A percentile compares a stretch with the other conserved stretches of the same genome.
These are phyloP conservation scores for Sideroxylon spinosum DNA, from an alignment of 179 eudicot species.

Conservation along the genomic window DNA sequence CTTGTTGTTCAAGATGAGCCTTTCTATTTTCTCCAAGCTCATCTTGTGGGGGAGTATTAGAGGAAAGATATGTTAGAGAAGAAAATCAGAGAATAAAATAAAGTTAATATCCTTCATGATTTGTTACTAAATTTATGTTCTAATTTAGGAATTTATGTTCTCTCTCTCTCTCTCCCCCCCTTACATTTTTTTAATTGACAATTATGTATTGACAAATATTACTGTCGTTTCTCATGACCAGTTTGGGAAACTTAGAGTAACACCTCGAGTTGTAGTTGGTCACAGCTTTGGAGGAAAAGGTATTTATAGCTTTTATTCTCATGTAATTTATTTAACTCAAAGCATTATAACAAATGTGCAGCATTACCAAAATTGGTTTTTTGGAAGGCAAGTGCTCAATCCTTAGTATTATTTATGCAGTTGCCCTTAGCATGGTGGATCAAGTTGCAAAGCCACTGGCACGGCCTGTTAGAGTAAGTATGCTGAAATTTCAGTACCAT, in stretches of 20 bases:
- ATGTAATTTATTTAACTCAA: background rate
- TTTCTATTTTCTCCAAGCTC: no score
- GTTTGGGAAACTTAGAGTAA: conserved; percentile 68
- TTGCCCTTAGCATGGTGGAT: conserved; percentile 94
- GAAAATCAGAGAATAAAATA: no score
- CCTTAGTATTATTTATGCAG: conserved; percentile 38
- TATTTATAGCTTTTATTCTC: conserved; percentile 19
- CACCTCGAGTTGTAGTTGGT: conserved; percentile 85
- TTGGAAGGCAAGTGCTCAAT: conserved; percentile 9
- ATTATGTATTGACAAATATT: no score
- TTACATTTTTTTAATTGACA: no score
- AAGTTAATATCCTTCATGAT: no score
- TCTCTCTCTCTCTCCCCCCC: no score
- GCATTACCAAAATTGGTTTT: background rate
- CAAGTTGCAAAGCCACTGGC: conserved; percentile 93
- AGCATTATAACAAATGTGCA: conserved; percentile 2
- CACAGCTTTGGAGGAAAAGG: conserved; percentile 99
- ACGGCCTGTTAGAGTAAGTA: conserved; percentile 84
- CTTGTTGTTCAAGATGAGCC: no score
- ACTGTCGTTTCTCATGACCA: conserved; percentile 24
- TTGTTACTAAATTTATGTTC: no score
- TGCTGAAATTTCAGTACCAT: conserved; percentile 3
- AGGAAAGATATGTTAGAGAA: no score
- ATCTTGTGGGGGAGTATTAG: no score
- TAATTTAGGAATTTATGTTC: no score